Evolutionary conservation across 208 protist genomes (phyloP), one percentile per base, ranked within the genome.

Genomic region (Acanthamoeba royreba): DNA sequence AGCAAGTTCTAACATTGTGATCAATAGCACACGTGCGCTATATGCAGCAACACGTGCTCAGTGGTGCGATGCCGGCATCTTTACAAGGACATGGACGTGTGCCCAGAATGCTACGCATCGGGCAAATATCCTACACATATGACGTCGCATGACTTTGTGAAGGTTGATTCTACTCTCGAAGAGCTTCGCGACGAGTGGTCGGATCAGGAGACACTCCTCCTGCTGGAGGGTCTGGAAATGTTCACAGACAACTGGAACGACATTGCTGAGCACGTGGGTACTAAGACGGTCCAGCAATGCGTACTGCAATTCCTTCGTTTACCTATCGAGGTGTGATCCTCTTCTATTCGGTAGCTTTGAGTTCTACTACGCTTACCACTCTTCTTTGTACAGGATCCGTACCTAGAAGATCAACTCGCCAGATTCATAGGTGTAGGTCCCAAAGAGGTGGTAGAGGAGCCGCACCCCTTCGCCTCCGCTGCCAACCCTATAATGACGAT

Each of bases 261-360:
- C 45, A 74, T 97, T 17, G 93, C 94, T 19, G 55, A 93, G 22
- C 89, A 96, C 66, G 96, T 97, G 11, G 52, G 43, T 17, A 95
- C 87, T 9, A 97, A 96, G 69, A 94, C 94, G 42, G 83, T 83
- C 31, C 87, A 96, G 49, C 90, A 97, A 72, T 97, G 96, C 92
- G 33, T 97, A 19, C 40, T 96, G 22, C 94, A 96, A 4, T 96
- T 97, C 43, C 40, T 97, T 22, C 38, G 94, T 17, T 9, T 97
- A 13, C 96, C 96, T 28, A 96, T 97, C 53, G 95, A 97, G 66
- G 55, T 66, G 9, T 31, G 95, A 96, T 63, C 19, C 43, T 4
- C 95, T n/a, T 61, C 85, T 90, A n/a, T n/a, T 74, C 4, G 40
- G 46, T 81, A 15, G 43, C 28, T 4, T 8, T 7, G 55, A 61